Conservation (phyloP, 1,139 yeast genomes). For the Kodamaea ohmeri region DNA sequence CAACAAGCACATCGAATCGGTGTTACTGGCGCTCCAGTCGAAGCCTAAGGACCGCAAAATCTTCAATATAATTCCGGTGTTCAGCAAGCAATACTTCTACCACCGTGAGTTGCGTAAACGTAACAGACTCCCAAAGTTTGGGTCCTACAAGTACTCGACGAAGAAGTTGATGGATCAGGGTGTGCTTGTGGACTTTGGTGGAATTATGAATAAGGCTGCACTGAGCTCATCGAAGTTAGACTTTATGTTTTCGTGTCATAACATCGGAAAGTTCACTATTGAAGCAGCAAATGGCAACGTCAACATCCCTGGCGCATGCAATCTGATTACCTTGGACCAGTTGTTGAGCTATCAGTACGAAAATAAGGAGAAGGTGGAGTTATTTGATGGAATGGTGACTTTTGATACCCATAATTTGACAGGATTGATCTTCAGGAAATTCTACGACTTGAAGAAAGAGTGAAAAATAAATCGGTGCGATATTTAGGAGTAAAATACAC, state of each 20-base stretch:
- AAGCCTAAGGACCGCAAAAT: slow-evolving; percentile 50
- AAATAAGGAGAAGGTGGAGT: slow-evolving; percentile 44
- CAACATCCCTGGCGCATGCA: slow-evolving; percentile 50
- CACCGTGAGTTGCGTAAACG: slow-evolving; percentile 66
- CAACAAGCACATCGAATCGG: slow-evolving; percentile 63
- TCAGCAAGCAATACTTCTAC: slow-evolving; percentile 77
- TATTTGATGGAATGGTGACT: slow-evolving; percentile 65
- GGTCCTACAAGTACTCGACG: slow-evolving; percentile 79
- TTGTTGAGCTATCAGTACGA: slow-evolving; percentile 67
- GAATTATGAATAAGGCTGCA: slow-evolving; percentile 39
- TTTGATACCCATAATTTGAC: slow-evolving; percentile 66
- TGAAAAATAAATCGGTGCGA: slow-evolving; percentile 2
- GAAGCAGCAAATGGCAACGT: slow-evolving; percentile 55
- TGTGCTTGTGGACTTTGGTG: slow-evolving; percentile 57
- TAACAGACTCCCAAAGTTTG: slow-evolving; percentile 72
- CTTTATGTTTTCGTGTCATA: slow-evolving; percentile 74
- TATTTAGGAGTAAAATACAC: background rate
- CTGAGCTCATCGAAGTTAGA: slow-evolving; percentile 61
- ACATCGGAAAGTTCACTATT: slow-evolving; percentile 67
- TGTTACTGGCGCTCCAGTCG: slow-evolving; percentile 62
- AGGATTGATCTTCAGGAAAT: slow-evolving; percentile 68
- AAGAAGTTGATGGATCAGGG: slow-evolving; percentile 74
- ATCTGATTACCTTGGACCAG: slow-evolving; percentile 61
- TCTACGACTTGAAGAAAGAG: slow-evolving; percentile 49
- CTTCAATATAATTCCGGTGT: slow-evolving; percentile 56